Evolutionary conservation across 169 alveolate genomes (phyloP).

Genomic region (Plasmodium gaboni): DNA sequence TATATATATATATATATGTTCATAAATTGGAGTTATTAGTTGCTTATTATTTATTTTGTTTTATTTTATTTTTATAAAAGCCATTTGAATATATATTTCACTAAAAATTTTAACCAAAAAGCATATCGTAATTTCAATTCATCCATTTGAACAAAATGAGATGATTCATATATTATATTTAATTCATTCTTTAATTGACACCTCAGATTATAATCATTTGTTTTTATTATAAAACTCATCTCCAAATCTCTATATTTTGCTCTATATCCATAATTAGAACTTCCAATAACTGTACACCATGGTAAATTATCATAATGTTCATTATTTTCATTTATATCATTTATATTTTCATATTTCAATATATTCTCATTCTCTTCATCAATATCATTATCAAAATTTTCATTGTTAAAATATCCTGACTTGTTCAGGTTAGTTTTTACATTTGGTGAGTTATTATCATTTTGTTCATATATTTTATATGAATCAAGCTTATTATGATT

Average conservation of each 20-base stretch:
- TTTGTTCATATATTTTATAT: constrained; percentile 8
- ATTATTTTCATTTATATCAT: constrained; percentile 34
- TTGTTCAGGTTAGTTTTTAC: constrained; percentile 81
- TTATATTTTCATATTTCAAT: constrained; percentile 49
- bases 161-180: constrained; percentile 76
- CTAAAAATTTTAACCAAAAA: constrained; percentile 24
- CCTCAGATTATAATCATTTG: constrained; percentile 79
- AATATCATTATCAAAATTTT: not conserved
- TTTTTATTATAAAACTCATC: constrained; percentile 81
- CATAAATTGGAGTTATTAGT: too few relatives aligned
- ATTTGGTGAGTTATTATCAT: constrained; percentile 70
- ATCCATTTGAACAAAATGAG: constrained; percentile 76
- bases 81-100: constrained; percentile 51
- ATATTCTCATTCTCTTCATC: constrained; percentile 64
- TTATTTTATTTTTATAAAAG: constrained; percentile 15
- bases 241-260: constrained; percentile 84
- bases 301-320: constrained; percentile 66
- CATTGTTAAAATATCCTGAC: constrained; percentile 81
- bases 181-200: constrained; percentile 80
- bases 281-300: constrained; percentile 84
- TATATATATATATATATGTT: not conserved
- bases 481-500: not conserved
- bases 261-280: constrained; percentile 85
- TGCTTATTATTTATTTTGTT: too few relatives aligned
- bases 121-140: constrained; percentile 70